Evolutionary conservation across 78 protist species (phyloP), one percentile per base, ranked within the genome.

Genomic region (Mastigamoeba balamuthi): DNA sequence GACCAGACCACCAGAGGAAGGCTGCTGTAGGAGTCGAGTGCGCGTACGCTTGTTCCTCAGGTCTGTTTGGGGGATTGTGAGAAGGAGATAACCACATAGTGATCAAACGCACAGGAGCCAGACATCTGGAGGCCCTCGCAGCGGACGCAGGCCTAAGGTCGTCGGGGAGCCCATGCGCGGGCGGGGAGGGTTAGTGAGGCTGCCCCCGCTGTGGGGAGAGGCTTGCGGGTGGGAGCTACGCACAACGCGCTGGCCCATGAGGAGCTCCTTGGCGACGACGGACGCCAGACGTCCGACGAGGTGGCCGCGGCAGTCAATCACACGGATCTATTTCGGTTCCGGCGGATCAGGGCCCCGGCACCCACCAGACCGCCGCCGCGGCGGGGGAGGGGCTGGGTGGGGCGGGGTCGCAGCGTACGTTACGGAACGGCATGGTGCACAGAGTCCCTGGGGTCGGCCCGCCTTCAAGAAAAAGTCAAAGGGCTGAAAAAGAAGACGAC

Each of bases 201-300:
- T 48, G 58, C 17, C 17, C 33, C 17, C 33, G 33, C 33, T 48
- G 58, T 48, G 17, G 17, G 10, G 67, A 6, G 30, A 4, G 30
- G 27, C 35, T 6, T 5, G 6, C 3, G 10, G 36, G 7, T 17
- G 17, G 17, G 17, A 17, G 17, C 17, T 48, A 17, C 17, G 17
- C 58, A 84, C 93, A 66, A 98, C 88, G 10, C 85, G 65, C 77
- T 92, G 94, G 36, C 99, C 99, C 10, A 17, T 17, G 25, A 95
- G 85, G 5, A 96, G 90, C 86, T 97, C 93, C 91, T 98, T 98
- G 84, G 99, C 98, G 35, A 95, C 77, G 40, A 75, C 78, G 28
- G 99, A 91, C 17, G 98, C 99, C 23, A 98, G 93, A 38, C 99
- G 97, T 58, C 99, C 99, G 1, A 95, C 66, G 27, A 98, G 83